These are phyloP conservation scores for Trichoderma simmonsii DNA, from an alignment of 2,329 filamentous ascomycete genomes.

Conservation along the genomic window DNA sequence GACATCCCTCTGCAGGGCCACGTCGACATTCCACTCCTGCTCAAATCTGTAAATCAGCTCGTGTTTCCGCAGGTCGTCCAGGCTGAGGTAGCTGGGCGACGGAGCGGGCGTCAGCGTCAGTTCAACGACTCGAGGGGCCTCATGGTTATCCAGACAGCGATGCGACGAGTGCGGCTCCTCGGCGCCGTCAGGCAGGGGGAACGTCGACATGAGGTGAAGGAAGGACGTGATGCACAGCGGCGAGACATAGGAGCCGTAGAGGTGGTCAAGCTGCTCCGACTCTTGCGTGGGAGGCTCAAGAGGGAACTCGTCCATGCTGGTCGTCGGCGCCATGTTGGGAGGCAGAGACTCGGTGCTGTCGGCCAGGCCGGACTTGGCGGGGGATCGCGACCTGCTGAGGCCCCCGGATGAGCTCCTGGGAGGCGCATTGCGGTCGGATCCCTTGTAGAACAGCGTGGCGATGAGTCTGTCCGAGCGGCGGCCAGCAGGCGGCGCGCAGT, in stretches of 20 bases:
- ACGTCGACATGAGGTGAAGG: constrained; percentile 62
- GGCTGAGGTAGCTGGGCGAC: constrained; percentile 58
- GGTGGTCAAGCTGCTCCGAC: constrained; percentile 57
- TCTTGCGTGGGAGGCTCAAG: constrained; percentile 57
- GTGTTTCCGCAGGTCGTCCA: constrained; percentile 72
- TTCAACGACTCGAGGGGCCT: constrained; percentile 63
- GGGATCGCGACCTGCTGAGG: constrained; percentile 24
- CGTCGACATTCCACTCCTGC: constrained; percentile 84
- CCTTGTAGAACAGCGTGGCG: constrained; percentile 64
- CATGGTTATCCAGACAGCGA: constrained; percentile 59
- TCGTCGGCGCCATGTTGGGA: constrained; percentile 57
- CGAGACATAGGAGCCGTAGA: constrained; percentile 64
- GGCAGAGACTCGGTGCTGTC: constrained; percentile 40
- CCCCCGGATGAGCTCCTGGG: constrained; percentile 29
- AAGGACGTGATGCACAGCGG: constrained; percentile 64
- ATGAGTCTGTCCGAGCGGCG: constrained; percentile 50
- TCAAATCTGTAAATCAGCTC: constrained; percentile 82
- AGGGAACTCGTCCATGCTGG: constrained; percentile 56
- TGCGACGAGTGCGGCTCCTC: constrained; percentile 58
- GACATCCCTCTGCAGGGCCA: constrained; percentile 70
- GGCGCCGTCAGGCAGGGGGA: constrained; percentile 53
- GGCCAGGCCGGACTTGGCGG: constrained; percentile 28
- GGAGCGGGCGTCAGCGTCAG: constrained; percentile 60
- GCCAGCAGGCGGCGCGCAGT: constrained; percentile 55
- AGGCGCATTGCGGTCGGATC: constrained; percentile 34